These are phyloP conservation scores for Petunia hybrid DNA, from an alignment of 305 asterid species.

Conservation along the genomic window DNA sequence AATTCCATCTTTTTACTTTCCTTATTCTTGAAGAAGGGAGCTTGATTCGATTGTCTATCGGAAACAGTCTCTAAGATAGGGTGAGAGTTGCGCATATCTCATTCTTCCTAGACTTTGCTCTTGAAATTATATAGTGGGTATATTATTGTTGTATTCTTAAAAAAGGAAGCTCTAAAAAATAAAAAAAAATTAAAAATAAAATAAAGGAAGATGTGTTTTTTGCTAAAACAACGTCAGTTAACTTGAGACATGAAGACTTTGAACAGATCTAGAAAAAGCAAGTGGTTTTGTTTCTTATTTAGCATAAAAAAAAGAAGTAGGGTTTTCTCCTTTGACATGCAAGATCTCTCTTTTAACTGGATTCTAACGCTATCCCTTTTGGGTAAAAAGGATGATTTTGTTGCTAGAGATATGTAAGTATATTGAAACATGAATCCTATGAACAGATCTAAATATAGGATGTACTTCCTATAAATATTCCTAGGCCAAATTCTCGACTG, in stretches of 20 bases:
- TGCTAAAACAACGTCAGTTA: conserved; percentile 56
- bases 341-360: conserved; percentile 24
- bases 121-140: too few relatives aligned
- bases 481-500: conserved; percentile 7
- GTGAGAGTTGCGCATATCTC: too few relatives aligned
- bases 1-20: background rate
- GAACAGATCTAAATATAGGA: conserved; percentile 36
- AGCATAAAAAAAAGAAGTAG: conserved; percentile 15
- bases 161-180: too few relatives aligned
- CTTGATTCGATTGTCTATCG: too few relatives aligned
- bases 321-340: conserved; percentile 36
- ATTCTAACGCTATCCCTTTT: background rate
- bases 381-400: background rate
- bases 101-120: too few relatives aligned
- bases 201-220: conserved; percentile 34
- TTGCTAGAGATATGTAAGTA: conserved; percentile 26
- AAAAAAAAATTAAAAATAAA: background rate
- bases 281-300: conserved; percentile 19
- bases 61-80: too few relatives aligned
- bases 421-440: conserved; percentile 27
- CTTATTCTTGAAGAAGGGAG: background rate
- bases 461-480: conserved; percentile 29
- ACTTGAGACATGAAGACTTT: conserved; percentile 49
- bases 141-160: background rate
- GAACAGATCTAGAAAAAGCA: conserved; percentile 65